These are phyloP conservation scores for Flagelloscypha sp. DNA, from an alignment of 768 basidiomycete genomes.

Conservation along the genomic window DNA sequence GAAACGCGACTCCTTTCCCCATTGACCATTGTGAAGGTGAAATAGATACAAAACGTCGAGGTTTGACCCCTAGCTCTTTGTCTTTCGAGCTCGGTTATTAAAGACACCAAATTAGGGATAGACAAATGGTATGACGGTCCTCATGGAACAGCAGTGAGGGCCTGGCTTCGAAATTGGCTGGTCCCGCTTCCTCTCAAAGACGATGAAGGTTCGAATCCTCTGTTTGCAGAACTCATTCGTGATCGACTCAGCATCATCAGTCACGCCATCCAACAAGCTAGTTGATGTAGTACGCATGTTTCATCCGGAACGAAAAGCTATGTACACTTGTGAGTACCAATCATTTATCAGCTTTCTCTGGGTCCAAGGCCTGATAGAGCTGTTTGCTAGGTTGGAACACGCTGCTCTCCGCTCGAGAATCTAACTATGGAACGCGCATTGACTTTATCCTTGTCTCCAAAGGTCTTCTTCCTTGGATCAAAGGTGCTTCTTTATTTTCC, in stretches of 20 bases:
- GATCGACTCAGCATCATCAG: too few species aligned
- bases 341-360: neutral
- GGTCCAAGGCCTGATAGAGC: neutral
- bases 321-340: conserved; percentile 83
- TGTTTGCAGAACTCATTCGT: too few species aligned
- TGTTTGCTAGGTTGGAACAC: conserved; percentile 79
- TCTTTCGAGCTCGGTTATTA: too few species aligned
- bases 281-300: conserved; percentile 73
- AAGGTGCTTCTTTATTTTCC: too few species aligned
- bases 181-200: too few species aligned
- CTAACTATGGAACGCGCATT: conserved; percentile 91
- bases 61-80: too few species aligned
- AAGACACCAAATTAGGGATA: too few species aligned
- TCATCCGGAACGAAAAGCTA: conserved; percentile 80
- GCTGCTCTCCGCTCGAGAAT: conserved; percentile 80
- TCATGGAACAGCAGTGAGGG: too few species aligned
- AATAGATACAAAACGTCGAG: too few species aligned
- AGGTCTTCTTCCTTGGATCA: conserved; percentile 88
- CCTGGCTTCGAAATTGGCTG: conserved; percentile 73
- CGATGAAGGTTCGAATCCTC: too few species aligned
- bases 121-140: too few species aligned
- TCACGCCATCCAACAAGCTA: too few species aligned
- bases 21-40: conserved; percentile 89
- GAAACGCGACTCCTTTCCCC: conserved; percentile 82
- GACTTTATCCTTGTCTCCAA: conserved; percentile 87